phyloP scores from a whole-genome alignment of 495 filamentous ascomycete genomes.

The Neurospora discreta region DNA sequence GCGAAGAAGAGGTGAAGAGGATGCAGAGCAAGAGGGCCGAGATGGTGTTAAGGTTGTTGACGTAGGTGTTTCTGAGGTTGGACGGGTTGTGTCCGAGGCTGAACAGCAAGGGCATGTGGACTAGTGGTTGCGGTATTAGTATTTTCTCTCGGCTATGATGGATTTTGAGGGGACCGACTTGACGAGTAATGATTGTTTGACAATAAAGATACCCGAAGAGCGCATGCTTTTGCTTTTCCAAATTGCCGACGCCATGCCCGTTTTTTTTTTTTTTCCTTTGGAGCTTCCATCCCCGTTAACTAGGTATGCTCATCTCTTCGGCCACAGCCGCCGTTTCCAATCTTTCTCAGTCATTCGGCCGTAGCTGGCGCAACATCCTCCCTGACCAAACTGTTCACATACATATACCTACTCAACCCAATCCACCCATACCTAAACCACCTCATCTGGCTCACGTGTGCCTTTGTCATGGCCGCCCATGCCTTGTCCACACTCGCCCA shows the following conservation, averaged over 20 bases:
- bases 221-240: not conserved
- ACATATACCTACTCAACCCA: conserved; percentile 81
- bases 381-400: conserved; percentile 72
- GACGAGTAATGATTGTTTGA: not conserved
- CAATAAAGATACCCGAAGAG: not conserved
- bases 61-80: not conserved
- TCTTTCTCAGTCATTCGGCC: not conserved
- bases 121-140: not conserved
- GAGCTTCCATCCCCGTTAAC: not conserved
- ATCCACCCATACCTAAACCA: conserved; percentile 99
- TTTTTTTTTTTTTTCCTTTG: not conserved
- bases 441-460: conserved; percentile 90
- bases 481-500: conserved; percentile 34
- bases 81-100: not conserved
- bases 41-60: not conserved
- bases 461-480: conserved; percentile 74
- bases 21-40: not conserved
- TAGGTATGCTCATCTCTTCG: not conserved
- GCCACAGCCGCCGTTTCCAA: not conserved
- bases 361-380: not conserved
- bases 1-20: not conserved
- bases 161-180: not conserved
- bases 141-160: not conserved
- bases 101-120: not conserved
- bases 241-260: not conserved